Evolutionary conservation across 768 basidiomycete genomes (phyloP).

Genomic region (Trametes punicea): DNA sequence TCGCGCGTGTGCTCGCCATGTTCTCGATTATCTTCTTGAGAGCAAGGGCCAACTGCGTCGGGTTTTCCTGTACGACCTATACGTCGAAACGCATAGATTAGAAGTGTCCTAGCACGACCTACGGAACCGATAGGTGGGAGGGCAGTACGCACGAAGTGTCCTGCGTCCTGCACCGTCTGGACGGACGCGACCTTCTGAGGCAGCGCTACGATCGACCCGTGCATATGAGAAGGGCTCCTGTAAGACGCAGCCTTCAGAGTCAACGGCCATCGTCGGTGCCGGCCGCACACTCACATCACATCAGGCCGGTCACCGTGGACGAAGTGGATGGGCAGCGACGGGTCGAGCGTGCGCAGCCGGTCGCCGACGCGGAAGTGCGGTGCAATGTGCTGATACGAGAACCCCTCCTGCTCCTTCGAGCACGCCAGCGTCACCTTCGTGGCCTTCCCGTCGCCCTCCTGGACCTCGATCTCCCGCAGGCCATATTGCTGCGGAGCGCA

Average conservation of each 20-base stretch:
- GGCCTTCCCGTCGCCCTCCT: not conserved
- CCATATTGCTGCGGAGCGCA: not conserved
- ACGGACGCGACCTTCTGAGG: not conserved
- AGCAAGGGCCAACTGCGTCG: not conserved
- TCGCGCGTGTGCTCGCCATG: too few relatives aligned
- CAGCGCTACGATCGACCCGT: constrained; percentile 1
- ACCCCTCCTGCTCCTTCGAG: constrained; percentile 9
- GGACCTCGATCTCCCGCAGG: not conserved
- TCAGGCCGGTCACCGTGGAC: constrained; percentile 13
- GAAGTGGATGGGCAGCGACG: not conserved
- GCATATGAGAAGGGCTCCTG: not conserved
- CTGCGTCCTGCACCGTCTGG: constrained; percentile 2
- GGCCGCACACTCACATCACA: constrained; percentile 16
- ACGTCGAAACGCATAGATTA: not conserved
- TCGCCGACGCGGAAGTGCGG: constrained; percentile 14
- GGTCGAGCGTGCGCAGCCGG: constrained; percentile 4
- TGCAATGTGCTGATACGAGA: constrained; percentile 2
- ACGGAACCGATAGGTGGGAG: not conserved
- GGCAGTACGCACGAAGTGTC: constrained; percentile 2
- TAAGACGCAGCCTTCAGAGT: too few relatives aligned
- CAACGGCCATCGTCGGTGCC: too few relatives aligned
- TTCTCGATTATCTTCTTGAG: too few relatives aligned
- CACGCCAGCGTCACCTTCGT: constrained; percentile 7
- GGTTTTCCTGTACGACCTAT: constrained; percentile 11
- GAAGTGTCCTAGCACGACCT: too few relatives aligned